Conservation (phyloP, 306 rosid genomes). For the Psophocarpus tetragonolobus region DNA sequence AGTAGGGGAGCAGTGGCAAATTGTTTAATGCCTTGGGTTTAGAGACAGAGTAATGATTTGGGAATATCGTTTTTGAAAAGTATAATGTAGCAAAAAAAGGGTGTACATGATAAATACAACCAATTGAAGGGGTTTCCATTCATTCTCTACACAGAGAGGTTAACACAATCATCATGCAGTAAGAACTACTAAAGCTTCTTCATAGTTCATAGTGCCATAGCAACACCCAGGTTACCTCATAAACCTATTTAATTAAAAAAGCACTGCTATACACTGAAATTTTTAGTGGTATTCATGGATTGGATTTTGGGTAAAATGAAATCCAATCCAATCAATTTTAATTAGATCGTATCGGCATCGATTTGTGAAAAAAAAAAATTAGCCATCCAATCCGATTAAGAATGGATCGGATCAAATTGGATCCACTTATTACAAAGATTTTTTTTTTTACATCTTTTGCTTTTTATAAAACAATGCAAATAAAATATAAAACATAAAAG, state of each 20-base stretch:
- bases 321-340: too few relatives aligned
- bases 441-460: too few relatives aligned
- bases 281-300: too few relatives aligned
- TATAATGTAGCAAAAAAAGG: background rate
- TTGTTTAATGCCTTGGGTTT: background rate
- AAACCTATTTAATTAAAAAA: background rate
- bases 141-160: background rate
- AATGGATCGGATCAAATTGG: too few relatives aligned
- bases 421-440: too few relatives aligned
- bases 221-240: background rate
- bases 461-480: too few relatives aligned
- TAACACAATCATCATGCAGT: conserved; percentile 2
- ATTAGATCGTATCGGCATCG: too few relatives aligned
- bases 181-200: conserved; percentile 9
- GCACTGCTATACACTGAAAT: background rate
- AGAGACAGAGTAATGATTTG: background rate
- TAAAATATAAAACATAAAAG: too few relatives aligned
- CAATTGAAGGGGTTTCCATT: background rate
- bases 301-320: too few relatives aligned
- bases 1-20: background rate
- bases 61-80: background rate
- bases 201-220: background rate
- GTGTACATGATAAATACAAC: background rate
- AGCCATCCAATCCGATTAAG: too few relatives aligned
- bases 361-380: too few relatives aligned